phyloP scores from a whole-genome alignment of 176 grass and related monocot genomes.

The Oryza meridionalis region DNA sequence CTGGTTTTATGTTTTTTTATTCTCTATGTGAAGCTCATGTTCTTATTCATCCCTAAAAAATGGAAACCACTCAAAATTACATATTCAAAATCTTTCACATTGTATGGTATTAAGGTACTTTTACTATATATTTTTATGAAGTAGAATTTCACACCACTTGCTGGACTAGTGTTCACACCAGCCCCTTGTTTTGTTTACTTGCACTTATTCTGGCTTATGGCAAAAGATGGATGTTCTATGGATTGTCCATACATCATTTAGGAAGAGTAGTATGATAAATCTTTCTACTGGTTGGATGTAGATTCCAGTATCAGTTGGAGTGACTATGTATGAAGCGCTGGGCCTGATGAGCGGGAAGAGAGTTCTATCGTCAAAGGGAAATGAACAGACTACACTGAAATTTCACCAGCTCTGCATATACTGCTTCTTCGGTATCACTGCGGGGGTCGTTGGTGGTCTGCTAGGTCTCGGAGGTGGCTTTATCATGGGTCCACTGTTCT shows the following conservation, averaged over 20 bases:
- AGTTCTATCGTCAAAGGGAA: conserved; percentile 67
- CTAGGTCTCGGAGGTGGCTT: conserved; percentile 92
- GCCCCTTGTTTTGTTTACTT: background rate
- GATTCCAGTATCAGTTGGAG: conserved; percentile 75
- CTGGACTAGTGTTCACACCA: background rate
- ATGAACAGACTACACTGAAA: conserved; percentile 53
- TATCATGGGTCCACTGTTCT: conserved; percentile 91
- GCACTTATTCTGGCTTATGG: background rate
- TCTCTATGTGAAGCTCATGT: too few species aligned
- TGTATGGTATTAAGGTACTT: background rate
- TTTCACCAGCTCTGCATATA: conserved; percentile 67
- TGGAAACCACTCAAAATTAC: background rate
- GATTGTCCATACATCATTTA: background rate
- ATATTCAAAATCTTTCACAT: background rate
- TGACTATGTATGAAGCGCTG: conserved; percentile 78
- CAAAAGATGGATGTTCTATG: conserved; percentile 21
- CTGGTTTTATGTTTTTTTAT: background rate
- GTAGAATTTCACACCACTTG: background rate
- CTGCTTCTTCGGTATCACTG: conserved; percentile 55
- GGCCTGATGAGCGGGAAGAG: conserved; percentile 77
- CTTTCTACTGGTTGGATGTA: conserved; percentile 38
- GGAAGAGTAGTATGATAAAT: conserved; percentile 31
- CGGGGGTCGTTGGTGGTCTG: conserved; percentile 85
- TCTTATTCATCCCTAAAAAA: background rate
- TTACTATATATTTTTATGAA: background rate